These are phyloP conservation scores for Claviceps maximensis DNA, from an alignment of 2,329 filamentous ascomycete genomes.

Conservation along the genomic window DNA sequence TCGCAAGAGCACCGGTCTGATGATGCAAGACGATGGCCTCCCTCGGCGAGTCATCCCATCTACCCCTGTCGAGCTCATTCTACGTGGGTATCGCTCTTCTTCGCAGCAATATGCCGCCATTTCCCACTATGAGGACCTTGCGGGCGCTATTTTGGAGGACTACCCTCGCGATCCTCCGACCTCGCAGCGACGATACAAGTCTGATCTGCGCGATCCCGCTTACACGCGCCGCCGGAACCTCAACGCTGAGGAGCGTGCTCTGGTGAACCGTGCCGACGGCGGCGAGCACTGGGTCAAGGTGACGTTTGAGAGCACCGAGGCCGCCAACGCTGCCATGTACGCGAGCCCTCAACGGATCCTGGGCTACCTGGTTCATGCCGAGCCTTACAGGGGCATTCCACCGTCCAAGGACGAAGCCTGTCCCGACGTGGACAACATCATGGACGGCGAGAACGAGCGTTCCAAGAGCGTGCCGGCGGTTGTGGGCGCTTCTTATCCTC, in stretches of 20 bases:
- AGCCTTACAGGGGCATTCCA: constrained; percentile 52
- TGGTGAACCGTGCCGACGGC: constrained; percentile 70
- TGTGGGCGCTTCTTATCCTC: constrained; percentile 13
- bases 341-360: constrained; percentile 60
- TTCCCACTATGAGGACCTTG: constrained; percentile 75
- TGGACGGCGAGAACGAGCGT: constrained; percentile 18
- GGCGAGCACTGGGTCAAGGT: constrained; percentile 89
- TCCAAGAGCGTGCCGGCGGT: constrained; percentile 24
- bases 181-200: constrained; percentile 56
- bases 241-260: constrained; percentile 57
- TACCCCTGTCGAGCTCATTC: constrained; percentile 58
- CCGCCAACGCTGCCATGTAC: constrained; percentile 55
- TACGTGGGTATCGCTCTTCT: constrained; percentile 62
- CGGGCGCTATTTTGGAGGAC: constrained; percentile 80
- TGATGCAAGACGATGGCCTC: constrained; percentile 26
- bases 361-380: constrained; percentile 57
- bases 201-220: constrained; percentile 59
- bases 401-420: constrained; percentile 52
- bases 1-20: constrained; percentile 24
- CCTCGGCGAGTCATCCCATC: constrained; percentile 22
- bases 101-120: constrained; percentile 74
- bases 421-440: constrained; percentile 33
- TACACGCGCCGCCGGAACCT: constrained; percentile 52
- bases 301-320: constrained; percentile 62
- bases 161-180: constrained; percentile 76